Base-by-base conservation (phyloP, 306 rosid genomes). In the Malus orientalis region DNA sequence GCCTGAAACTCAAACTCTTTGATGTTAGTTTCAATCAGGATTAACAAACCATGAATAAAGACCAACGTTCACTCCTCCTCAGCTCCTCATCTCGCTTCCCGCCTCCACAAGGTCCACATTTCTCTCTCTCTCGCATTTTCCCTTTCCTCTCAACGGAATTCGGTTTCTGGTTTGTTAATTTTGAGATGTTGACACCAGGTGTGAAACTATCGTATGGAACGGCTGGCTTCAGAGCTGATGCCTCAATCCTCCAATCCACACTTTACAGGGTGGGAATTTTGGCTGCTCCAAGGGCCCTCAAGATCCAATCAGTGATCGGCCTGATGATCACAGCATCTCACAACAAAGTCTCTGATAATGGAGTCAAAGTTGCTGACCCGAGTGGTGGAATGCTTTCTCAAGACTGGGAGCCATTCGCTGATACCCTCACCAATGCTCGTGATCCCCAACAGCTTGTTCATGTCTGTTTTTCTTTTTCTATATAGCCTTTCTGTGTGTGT, bases 361-460 rank as follows among this genome's bases (percentile, higher is more conserved):
- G 25, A 25, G 25, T 25, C 25, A 25, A 25, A 25, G 25, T 25
- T 25, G 25, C 25, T 25, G 25, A 25, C 25, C 93, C 91, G 0
- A 88, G 62, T 69, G 98, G 97, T 0, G 93, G 93, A 70, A 90
- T 95, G 97, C 93, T 95, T 78, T 79, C 97, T 67, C 98, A 92
- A 86, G 86, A 84, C 20, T 92, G 97, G 98, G 97, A 95, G 77
- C 93, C 97, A 25, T 92, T 95, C 63, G 96, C 98, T 4, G 93
- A 95, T 33, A 80, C 87, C 12, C 86, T 95, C 10, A 96, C 97
- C 72, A 84, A 87, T 79, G 96, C 92, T 14, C 70, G 84, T 77
- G 83, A 91, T 79, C 79, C 97, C 13, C 84, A 81, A 30, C 81
- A 89, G 23, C 96, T 95, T 16, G 36, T 90, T 70, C 85, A 16